Base-by-base conservation (phyloP, 805 yeast species). In the Kuraishia cidri region DNA sequence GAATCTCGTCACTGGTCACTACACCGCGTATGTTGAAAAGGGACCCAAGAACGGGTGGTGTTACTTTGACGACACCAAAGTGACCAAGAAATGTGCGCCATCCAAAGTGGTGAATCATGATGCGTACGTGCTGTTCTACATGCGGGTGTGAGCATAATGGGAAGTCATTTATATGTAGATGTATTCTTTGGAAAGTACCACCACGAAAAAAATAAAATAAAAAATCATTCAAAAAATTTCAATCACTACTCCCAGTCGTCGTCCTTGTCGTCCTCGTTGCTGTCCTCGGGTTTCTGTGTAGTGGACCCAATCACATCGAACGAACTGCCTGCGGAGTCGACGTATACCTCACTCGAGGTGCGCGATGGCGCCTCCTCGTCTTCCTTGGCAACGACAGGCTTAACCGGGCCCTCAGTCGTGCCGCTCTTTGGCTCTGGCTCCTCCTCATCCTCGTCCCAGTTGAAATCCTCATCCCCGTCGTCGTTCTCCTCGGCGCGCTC, bases 81-180 rank as follows among this genome's bases (percentile, higher is more conserved):
- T 80, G n/a, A 61, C 71, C 18, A 68, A 62, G 33, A 64, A 69
- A 26, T 69, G 74, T 36, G 59, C 65, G 13, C 50, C 58, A 7
- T 60, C 52, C 24, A 69, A 70, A 25, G 86, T 82, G 11, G 60
- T 82, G 29, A 80, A 80, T 42, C 62, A 69, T 31, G 81, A 80
- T 53, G 95, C 94, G 4, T 87, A 87, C 52, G 86, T 92, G 28
- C 58, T 87, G 38, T 86, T 87, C 53, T 86, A 82, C 49, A 71
- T 68, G 38, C 64, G 86, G 24, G 52, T 50, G 7, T 46, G 31
- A 34, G 26, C 4, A 6, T 8, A 10, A 27, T n/a, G n/a, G n/a
- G n/a, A 11, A 22, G 9, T 22, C 24, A 22, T 22, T 22, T 10
- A 22, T 22, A 22, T 26, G 10, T 9, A 9, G 12, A 26, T n/a